Conservation (phyloP, 1,284 basidiomycete species). For the Pseudozyma thailandica region DNA sequence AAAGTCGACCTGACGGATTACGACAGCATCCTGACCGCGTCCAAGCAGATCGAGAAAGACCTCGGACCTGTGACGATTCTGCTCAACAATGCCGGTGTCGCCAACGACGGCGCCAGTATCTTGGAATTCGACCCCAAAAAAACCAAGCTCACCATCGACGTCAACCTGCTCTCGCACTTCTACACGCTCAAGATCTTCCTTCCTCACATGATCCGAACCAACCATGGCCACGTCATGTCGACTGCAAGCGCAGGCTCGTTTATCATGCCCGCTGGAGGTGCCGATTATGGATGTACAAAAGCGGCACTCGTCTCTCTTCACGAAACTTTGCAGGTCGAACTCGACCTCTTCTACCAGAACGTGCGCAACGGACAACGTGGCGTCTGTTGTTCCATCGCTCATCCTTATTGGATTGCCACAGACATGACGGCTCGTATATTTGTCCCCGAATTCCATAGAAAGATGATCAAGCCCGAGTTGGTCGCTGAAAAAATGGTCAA, state of each 20-base stretch:
- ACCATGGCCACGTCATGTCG: conserved; percentile 64
- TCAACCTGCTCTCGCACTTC: conserved; percentile 63
- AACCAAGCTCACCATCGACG: conserved; percentile 51
- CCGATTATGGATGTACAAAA: conserved; percentile 61
- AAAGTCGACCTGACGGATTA: conserved; percentile 61
- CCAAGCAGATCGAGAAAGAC: conserved; percentile 48
- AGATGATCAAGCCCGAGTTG: conserved; percentile 22
- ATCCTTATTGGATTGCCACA: conserved; percentile 37
- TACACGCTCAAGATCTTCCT: conserved; percentile 62
- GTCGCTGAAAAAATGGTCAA: conserved; percentile 28
- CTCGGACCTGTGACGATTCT: conserved; percentile 45
- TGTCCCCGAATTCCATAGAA: conserved; percentile 5
- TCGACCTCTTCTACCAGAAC: conserved; percentile 55
- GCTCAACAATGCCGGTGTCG: conserved; percentile 61
- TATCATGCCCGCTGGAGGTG: conserved; percentile 57
- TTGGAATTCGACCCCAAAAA: conserved; percentile 46
- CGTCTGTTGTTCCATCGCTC: conserved; percentile 29
- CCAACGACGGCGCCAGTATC: conserved; percentile 50
- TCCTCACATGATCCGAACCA: conserved; percentile 57
- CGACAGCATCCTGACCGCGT: conserved; percentile 49
- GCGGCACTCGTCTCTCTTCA: conserved; percentile 59
- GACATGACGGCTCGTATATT: conserved; percentile 11
- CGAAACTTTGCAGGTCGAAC: conserved; percentile 60
- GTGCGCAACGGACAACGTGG: conserved; percentile 20
- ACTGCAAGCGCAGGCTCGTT: conserved; percentile 59